phyloP scores from a whole-genome alignment of 1,139 yeast species.

The Kazachstania sp. region DNA sequence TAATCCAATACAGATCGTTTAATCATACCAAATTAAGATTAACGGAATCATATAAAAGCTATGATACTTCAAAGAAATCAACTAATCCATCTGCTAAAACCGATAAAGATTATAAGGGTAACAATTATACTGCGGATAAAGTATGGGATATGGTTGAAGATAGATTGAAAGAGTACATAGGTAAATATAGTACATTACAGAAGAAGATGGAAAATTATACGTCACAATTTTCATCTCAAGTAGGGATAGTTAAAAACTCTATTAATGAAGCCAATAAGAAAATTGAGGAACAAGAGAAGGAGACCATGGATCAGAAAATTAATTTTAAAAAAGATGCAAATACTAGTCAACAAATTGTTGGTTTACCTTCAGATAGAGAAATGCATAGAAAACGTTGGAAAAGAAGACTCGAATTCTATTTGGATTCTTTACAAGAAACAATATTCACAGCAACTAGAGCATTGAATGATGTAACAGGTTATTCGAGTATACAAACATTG shows the following conservation, averaged over 20 bases:
- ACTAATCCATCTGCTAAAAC: too few species aligned
- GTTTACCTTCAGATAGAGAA: conserved; percentile 39
- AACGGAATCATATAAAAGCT: too few species aligned
- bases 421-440: conserved; percentile 59
- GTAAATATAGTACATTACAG: neutral
- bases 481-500: conserved; percentile 67
- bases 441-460: conserved; percentile 64
- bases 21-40: too few species aligned
- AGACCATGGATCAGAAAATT: conserved; percentile 21
- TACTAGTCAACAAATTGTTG: conserved; percentile 25
- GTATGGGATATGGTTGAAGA: conserved; percentile 3
- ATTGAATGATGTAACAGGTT: conserved; percentile 88
- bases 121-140: neutral
- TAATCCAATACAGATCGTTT: neutral
- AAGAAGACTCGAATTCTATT: conserved; percentile 43
- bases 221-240: conserved; percentile 14
- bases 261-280: conserved; percentile 32
- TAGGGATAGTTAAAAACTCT: conserved; percentile 29
- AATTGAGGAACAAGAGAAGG: conserved; percentile 31
- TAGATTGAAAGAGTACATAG: neutral
- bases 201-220: neutral
- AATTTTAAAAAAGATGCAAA: conserved; percentile 31
- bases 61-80: too few species aligned
- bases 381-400: conserved; percentile 42
- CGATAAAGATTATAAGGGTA: too few species aligned